A percentile compares a stretch with the other conserved stretches of the same genome.
Conservation (phyloP, 164 flowering plant genomes). For the Sedum album region DNA sequence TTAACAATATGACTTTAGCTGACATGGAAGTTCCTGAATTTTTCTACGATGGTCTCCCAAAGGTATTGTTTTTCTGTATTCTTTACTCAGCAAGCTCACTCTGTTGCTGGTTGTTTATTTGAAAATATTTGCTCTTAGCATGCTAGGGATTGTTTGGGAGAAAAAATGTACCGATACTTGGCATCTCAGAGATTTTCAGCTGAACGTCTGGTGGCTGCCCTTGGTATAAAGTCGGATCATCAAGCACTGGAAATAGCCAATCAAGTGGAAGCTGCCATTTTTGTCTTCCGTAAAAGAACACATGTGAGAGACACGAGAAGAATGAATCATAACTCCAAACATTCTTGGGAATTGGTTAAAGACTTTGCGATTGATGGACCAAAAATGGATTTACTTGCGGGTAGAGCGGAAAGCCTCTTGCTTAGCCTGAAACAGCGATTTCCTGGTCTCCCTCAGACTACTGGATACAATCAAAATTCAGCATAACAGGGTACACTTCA, state of each 20-base stretch:
- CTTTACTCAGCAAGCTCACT: not conserved
- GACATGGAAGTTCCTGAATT: conserved; percentile 59
- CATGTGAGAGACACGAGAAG: conserved; percentile 22
- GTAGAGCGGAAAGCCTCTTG: conserved; percentile 45
- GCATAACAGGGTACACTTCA: conserved; percentile 40
- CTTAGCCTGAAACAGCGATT: conserved; percentile 51
- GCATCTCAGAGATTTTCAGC: conserved; percentile 49
- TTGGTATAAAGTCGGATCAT: conserved; percentile 45
- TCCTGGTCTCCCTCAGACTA: conserved; percentile 55
- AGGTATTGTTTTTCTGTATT: conserved; percentile 22
- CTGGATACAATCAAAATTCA: conserved; percentile 64
- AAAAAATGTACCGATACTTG: conserved; percentile 41
- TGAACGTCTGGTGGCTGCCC: conserved; percentile 42
- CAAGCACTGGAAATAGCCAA: conserved; percentile 56
- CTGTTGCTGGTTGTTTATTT: not conserved
- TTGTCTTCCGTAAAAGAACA: conserved; percentile 33
- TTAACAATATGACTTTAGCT: conserved; percentile 37
- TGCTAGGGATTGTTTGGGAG: conserved; percentile 46
- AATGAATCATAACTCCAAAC: conserved; percentile 27
- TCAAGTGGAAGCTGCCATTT: conserved; percentile 45
- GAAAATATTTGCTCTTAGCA: conserved; percentile 20
- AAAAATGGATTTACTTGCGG: conserved; percentile 44
- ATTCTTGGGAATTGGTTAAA: conserved; percentile 57
- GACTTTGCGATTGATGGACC: conserved; percentile 47
- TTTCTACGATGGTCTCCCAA: conserved; percentile 44